Conservation (phyloP, 2,329 filamentous ascomycete species). For the Venturia effusa region DNA sequence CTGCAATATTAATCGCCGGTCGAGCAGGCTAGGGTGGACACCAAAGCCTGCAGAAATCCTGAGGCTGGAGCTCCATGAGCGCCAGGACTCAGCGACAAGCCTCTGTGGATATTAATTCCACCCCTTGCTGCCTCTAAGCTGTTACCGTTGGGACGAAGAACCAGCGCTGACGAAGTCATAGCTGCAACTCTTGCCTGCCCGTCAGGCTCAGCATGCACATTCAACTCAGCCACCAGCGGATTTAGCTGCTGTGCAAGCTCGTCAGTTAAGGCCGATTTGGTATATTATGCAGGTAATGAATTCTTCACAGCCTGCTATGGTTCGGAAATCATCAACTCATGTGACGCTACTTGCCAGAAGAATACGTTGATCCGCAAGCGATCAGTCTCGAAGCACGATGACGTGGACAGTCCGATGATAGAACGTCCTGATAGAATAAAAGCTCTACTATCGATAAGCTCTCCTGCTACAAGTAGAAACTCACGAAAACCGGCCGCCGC, state of each 20-base stretch:
- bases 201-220: neutral
- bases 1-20: neutral
- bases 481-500: neutral
- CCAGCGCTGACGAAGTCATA: neutral
- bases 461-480: neutral
- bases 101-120: no score
- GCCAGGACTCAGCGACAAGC: neutral
- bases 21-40: neutral
- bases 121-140: no score
- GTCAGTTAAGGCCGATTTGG: neutral
- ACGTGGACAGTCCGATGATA: neutral
- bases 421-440: neutral
- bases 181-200: neutral
- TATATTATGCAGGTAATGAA: neutral
- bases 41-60: neutral
- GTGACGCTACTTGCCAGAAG: neutral
- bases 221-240: neutral
- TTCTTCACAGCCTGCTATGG: neutral
- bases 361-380: neutral
- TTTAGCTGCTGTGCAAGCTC: neutral
- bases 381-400: neutral
- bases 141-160: no score
- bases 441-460: neutral
- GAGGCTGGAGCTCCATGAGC: neutral
- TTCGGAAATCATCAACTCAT: neutral